phyloP scores from a whole-genome alignment of 805 yeast genomes.

The Komagataella pastoris region DNA sequence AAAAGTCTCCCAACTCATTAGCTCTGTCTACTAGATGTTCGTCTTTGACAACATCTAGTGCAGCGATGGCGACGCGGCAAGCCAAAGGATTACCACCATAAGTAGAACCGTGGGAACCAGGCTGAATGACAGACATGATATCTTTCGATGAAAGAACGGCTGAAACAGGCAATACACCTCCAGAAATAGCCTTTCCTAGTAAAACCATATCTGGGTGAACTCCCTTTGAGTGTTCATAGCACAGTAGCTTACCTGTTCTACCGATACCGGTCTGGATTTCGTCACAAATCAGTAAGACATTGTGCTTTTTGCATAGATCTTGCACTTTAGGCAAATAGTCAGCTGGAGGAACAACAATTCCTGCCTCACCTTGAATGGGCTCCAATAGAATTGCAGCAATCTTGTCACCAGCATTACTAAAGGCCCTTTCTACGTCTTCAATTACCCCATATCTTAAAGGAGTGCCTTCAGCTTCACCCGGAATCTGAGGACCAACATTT shows the following conservation, averaged over 20 bases:
- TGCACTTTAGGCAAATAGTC: conserved; percentile 68
- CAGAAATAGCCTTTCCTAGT: conserved; percentile 90
- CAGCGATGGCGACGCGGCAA: conserved; percentile 86
- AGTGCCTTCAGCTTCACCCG: conserved; percentile 50
- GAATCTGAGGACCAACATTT: conserved; percentile 75
- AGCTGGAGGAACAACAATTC: conserved; percentile 85
- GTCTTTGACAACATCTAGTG: conserved; percentile 78
- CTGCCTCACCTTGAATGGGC: conserved; percentile 98
- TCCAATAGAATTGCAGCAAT: conserved; percentile 87
- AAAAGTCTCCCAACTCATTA: conserved; percentile 49
- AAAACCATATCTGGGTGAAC: conserved; percentile 78
- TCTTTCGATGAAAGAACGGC: conserved; percentile 85
- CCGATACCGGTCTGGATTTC: conserved; percentile 98
- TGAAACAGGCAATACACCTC: conserved; percentile 88
- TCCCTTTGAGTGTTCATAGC: conserved; percentile 69
- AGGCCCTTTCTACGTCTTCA: conserved; percentile 77
- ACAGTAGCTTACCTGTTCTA: conserved; percentile 88
- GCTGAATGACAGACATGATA: conserved; percentile 78
- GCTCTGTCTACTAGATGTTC: conserved; percentile 80
- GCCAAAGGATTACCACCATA: conserved; percentile 97
- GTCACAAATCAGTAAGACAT: conserved; percentile 84
- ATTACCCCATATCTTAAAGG: conserved; percentile 71
- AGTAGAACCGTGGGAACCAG: conserved; percentile 96
- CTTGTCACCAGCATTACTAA: conserved; percentile 71
- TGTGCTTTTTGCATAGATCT: conserved; percentile 66